Conservation (phyloP, 164 flowering plant species). For the Vitis vinifera region DNA sequence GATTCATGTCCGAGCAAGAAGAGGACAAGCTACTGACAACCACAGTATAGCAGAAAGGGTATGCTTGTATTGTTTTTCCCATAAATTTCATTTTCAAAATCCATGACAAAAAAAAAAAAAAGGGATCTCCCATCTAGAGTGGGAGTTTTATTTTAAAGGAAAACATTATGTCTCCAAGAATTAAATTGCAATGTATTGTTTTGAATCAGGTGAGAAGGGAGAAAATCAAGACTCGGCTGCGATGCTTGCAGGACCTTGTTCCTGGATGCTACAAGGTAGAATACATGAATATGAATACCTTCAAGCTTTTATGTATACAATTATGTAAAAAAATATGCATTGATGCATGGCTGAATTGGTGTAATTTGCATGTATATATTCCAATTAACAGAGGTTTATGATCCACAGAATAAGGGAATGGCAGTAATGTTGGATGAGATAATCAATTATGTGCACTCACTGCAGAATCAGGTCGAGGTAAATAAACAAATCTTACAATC, state of each 20-base stretch:
- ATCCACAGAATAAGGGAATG: slow-evolving; percentile 36
- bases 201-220: slow-evolving; percentile 33
- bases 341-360: background rate
- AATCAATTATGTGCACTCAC: slow-evolving; percentile 38
- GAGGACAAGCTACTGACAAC: slow-evolving; percentile 39
- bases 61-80: background rate
- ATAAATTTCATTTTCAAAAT: too few relatives aligned
- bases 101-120: too few relatives aligned
- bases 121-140: too few relatives aligned
- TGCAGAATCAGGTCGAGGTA: slow-evolving; percentile 46
- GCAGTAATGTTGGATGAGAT: slow-evolving; percentile 42
- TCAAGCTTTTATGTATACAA: too few relatives aligned
- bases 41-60: slow-evolving; percentile 44
- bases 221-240: slow-evolving; percentile 31
- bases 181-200: background rate
- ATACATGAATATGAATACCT: too few relatives aligned
- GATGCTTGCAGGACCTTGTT: slow-evolving; percentile 34
- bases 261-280: slow-evolving; percentile 43
- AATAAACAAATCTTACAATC: background rate
- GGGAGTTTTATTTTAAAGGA: too few relatives aligned
- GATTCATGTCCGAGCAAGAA: slow-evolving; percentile 32
- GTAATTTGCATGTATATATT: background rate
- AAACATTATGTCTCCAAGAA: too few relatives aligned
- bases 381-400: background rate
- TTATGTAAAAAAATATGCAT: too few relatives aligned